Evolutionary conservation across 345 rosid genomes (phyloP).

Genomic region (Anacardium occidentale): DNA sequence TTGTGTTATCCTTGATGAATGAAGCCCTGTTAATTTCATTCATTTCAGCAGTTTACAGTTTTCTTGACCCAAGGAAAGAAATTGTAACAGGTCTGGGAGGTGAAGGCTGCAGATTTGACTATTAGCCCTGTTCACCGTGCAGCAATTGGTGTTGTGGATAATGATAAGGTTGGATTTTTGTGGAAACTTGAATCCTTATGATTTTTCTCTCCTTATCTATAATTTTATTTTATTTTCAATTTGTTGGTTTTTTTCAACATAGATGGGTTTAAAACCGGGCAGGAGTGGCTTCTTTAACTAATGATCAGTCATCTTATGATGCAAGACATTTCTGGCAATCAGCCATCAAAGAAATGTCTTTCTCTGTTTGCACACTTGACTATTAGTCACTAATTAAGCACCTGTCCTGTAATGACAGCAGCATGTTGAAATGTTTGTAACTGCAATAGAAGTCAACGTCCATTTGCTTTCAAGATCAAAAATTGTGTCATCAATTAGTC

Average conservation of each 20-base stretch:
- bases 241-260: background rate
- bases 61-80: background rate
- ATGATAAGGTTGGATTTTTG: slow-evolving; percentile 59
- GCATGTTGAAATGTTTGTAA: background rate
- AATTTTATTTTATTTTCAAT: background rate
- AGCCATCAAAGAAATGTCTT: background rate
- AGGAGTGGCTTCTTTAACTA: background rate
- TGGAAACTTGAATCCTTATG: background rate
- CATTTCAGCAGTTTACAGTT: background rate
- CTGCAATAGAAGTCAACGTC: background rate
- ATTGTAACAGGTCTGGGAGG: slow-evolving; percentile 86
- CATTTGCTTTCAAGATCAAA: background rate
- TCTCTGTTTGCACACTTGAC: background rate
- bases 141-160: slow-evolving; percentile 78
- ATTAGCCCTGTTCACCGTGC: slow-evolving; percentile 93
- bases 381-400: background rate
- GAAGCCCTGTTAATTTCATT: background rate
- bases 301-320: background rate
- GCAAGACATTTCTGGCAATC: background rate
- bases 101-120: slow-evolving; percentile 94
- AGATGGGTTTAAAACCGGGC: background rate
- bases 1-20: background rate
- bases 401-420: background rate
- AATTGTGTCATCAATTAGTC: background rate
- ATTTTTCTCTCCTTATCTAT: slow-evolving; percentile 9